Evolutionary conservation across 768 basidiomycete species (phyloP).

Genomic region (Trametes punicea): DNA sequence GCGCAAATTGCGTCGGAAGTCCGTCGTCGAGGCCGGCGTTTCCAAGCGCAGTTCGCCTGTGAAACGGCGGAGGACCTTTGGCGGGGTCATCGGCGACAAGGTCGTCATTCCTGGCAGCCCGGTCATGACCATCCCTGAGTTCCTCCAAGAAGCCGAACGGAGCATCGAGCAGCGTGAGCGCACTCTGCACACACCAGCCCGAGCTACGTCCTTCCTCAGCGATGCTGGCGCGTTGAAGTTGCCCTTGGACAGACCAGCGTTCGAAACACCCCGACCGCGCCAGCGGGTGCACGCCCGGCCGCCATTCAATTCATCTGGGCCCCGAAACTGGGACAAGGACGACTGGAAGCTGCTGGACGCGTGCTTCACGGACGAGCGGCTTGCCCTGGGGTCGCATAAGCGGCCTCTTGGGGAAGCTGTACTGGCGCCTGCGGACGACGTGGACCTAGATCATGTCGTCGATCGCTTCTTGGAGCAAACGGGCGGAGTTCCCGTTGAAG

Average conservation of each 20-base stretch:
- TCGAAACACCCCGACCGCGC: constrained; percentile 12
- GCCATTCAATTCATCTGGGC: constrained; percentile 10
- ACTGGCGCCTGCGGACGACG: constrained; percentile 50
- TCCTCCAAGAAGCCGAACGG: constrained; percentile 60
- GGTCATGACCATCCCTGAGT: constrained; percentile 48
- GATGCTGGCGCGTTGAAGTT: not conserved
- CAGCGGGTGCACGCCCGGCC: constrained; percentile 3
- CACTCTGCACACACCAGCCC: constrained; percentile 12
- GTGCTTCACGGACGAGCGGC: constrained; percentile 71
- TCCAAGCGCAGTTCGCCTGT: constrained; percentile 23
- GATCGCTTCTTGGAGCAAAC: constrained; percentile 50
- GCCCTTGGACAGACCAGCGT: constrained; percentile 5
- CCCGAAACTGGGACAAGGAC: constrained; percentile 59
- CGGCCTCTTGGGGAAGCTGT: constrained; percentile 29
- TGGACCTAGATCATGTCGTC: constrained; percentile 57
- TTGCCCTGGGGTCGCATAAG: constrained; percentile 41
- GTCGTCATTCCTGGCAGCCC: constrained; percentile 57
- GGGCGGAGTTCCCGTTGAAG: constrained; percentile 36
- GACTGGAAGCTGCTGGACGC: constrained; percentile 82
- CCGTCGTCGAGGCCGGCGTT: constrained; percentile 31
- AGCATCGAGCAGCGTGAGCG: constrained; percentile 23
- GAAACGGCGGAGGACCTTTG: constrained; percentile 30
- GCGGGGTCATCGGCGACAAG: constrained; percentile 44
- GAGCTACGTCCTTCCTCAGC: constrained; percentile 3
- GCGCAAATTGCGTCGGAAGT: constrained; percentile 34